Evolutionary conservation across 371 early-diverging fungal genomes (phyloP).

Genomic region (Enteropsectra breve): DNA sequence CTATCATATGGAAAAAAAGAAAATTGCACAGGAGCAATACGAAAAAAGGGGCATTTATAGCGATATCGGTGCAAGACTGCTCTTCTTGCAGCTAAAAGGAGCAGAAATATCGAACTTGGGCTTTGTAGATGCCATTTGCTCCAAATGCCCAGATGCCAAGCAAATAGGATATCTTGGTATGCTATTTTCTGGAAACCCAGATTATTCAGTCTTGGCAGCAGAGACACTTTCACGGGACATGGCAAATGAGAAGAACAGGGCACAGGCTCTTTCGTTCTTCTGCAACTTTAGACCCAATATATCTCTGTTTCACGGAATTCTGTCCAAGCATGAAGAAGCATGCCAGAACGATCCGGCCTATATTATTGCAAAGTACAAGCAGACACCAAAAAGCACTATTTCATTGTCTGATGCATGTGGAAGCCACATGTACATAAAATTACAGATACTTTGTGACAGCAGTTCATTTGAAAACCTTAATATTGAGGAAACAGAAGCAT

Average conservation of each 20-base stretch:
- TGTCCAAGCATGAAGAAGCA: too few relatives aligned
- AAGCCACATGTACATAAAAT: slow-evolving; percentile 26
- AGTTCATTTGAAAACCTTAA: slow-evolving; percentile 28
- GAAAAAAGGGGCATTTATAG: too few relatives aligned
- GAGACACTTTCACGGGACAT: slow-evolving; percentile 41
- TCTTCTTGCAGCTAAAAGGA: slow-evolving; percentile 19
- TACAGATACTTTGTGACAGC: slow-evolving; percentile 36
- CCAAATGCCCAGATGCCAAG: slow-evolving; percentile 12
- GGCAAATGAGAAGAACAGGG: neutral
- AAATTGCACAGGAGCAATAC: too few relatives aligned
- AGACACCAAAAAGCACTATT: neutral
- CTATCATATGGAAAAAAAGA: too few relatives aligned
- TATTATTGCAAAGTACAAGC: slow-evolving; percentile 5
- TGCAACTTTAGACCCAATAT: slow-evolving; percentile 19
- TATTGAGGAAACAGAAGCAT: neutral
- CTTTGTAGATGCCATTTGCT: slow-evolving; percentile 37
- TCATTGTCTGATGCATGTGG: neutral
- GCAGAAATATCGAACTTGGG: slow-evolving; percentile 22
- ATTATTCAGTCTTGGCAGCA: slow-evolving; percentile 16
- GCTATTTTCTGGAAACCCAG: slow-evolving; percentile 1
- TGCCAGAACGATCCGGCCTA: neutral
- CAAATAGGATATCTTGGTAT: slow-evolving; percentile 35
- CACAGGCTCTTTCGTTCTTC: slow-evolving; percentile 26
- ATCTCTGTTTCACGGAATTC: too few relatives aligned
- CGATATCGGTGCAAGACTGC: too few relatives aligned